Evolutionary conservation across 208 protist genomes (phyloP).

Genomic region (Blastocrithidia nonstop): DNA sequence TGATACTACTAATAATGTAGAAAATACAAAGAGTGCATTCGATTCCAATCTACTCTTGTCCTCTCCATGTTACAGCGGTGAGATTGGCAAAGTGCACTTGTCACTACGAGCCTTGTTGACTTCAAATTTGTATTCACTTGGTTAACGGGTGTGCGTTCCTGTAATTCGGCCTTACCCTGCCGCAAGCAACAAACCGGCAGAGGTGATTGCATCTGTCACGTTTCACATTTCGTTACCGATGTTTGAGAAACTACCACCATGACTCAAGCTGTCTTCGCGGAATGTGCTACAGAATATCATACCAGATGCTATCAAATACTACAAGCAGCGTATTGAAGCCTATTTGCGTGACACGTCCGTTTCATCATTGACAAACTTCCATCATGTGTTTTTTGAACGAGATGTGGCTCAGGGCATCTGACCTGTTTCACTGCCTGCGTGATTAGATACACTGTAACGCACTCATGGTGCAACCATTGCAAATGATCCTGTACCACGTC

Average conservation of each 20-base stretch:
- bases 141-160: constrained; percentile 38
- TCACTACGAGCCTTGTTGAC: constrained; percentile 65
- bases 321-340: constrained; percentile 33
- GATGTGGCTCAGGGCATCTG: constrained; percentile 51
- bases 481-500: constrained; percentile 24
- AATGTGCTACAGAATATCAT: constrained; percentile 10
- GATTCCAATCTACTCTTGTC: neutral
- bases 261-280: constrained; percentile 19
- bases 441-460: constrained; percentile 38
- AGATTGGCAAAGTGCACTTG: constrained; percentile 35
- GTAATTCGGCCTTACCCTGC: constrained; percentile 19
- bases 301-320: constrained; percentile 46
- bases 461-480: too few relatives aligned
- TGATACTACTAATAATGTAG: too few relatives aligned
- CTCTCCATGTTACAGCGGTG: constrained; percentile 9
- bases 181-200: neutral
- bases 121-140: constrained; percentile 21
- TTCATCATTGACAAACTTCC: constrained; percentile 23
- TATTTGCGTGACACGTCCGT: constrained; percentile 32
- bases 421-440: constrained; percentile 37
- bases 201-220: constrained; percentile 37
- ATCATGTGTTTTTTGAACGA: constrained; percentile 67
- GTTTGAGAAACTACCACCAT: constrained; percentile 46
- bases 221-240: constrained; percentile 38
- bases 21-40: too few relatives aligned